Conservation (phyloP, 805 yeast genomes). For the Zygosaccharomyces siamensis region DNA sequence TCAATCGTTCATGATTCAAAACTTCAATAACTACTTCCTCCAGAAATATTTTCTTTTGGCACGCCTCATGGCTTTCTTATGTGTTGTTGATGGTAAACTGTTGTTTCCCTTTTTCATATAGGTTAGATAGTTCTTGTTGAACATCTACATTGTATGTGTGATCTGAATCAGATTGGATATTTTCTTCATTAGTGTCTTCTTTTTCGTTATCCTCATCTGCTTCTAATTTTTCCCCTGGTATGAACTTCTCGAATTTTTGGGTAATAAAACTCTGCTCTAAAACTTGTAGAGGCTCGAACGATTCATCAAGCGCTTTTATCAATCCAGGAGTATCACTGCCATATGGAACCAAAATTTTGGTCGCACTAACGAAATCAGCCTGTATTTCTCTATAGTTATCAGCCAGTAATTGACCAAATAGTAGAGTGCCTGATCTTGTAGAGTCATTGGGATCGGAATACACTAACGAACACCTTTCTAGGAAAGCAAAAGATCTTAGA, state of each 20-base stretch:
- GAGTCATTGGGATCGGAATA: constrained; percentile 3
- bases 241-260: constrained; percentile 2
- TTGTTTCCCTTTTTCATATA: constrained; percentile 3
- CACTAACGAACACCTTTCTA: constrained; percentile 13
- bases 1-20: background rate
- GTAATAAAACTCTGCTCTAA: constrained; percentile 8
- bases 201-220: background rate
- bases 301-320: constrained; percentile 39
- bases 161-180: constrained; percentile 28
- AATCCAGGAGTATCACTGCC: constrained; percentile 52
- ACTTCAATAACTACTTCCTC: too few species aligned
- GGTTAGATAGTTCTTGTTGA: constrained; percentile 14
- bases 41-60: background rate
- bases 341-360: constrained; percentile 39
- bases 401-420: constrained; percentile 1
- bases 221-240: constrained; percentile 2
- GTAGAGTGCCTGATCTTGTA: background rate
- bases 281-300: constrained; percentile 28
- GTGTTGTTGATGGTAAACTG: background rate
- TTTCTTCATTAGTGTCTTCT: constrained; percentile 10
- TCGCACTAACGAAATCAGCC: constrained; percentile 16
- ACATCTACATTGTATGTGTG: constrained; percentile 14
- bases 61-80: too few species aligned
- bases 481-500: constrained; percentile 20
- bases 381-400: constrained; percentile 5